Percentiles rank a stretch among this genome's conserved stretches.
phyloP scores from a whole-genome alignment of 108 stramenopile species.

The Skeletonema potamos region DNA sequence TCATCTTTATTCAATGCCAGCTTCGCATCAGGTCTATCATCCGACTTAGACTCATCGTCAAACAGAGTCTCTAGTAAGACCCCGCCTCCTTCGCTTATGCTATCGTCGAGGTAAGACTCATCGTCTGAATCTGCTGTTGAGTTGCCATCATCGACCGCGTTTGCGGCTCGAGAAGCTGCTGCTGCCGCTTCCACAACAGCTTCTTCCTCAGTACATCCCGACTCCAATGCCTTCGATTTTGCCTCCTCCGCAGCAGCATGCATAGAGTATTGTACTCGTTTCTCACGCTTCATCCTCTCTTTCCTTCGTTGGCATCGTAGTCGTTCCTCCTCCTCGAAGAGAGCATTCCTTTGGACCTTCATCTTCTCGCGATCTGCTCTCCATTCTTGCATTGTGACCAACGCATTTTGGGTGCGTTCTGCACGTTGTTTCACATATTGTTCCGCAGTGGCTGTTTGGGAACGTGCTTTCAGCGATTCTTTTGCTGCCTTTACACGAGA shows the following conservation, averaged over 20 bases:
- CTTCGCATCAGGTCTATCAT: not conserved
- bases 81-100: not conserved
- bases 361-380: constrained; percentile 22
- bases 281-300: constrained; percentile 18
- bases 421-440: constrained; percentile 7
- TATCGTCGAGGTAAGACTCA: constrained; percentile 10
- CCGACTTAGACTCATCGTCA: not conserved
- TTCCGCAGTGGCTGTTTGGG: constrained; percentile 4
- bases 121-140: constrained; percentile 9
- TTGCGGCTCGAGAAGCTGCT: constrained; percentile 18
- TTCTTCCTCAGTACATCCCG: constrained; percentile 27
- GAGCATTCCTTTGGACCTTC: constrained; percentile 12
- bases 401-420: constrained; percentile 20
- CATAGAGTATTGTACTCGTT: constrained; percentile 16
- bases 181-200: constrained; percentile 38
- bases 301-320: constrained; percentile 1
- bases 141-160: constrained; percentile 23
- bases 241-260: constrained; percentile 38
- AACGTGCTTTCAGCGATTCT: constrained; percentile 26
- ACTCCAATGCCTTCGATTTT: constrained; percentile 28
- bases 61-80: not conserved
- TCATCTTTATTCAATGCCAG: not conserved
- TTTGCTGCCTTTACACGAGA: constrained; percentile 30
- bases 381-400: constrained; percentile 36
- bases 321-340: constrained; percentile 20